phyloP scores from a whole-genome alignment of 2,329 filamentous ascomycete genomes.

The Aureobasidium sp. region DNA sequence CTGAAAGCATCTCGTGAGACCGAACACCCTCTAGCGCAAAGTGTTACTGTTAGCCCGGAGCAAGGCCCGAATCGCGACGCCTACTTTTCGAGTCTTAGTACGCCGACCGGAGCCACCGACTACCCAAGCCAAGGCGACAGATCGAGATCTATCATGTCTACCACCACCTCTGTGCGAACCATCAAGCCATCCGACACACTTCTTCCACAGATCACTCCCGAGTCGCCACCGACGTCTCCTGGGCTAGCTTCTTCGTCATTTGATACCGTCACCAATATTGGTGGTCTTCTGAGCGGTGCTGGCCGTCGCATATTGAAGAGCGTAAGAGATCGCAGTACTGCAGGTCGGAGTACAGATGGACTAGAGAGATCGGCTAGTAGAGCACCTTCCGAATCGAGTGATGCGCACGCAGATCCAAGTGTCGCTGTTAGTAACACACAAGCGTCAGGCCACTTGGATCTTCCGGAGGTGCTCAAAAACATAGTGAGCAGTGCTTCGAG shows the following conservation, averaged over 20 bases:
- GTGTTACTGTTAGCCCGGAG: constrained; percentile 63
- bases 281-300: constrained; percentile 40
- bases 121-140: constrained; percentile 31
- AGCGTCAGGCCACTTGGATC: constrained; percentile 54
- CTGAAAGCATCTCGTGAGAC: constrained; percentile 44
- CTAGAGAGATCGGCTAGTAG: constrained; percentile 60
- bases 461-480: constrained; percentile 41
- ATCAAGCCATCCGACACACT: constrained; percentile 36
- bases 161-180: constrained; percentile 38
- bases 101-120: constrained; percentile 16
- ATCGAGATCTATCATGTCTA: constrained; percentile 35
- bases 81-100: constrained; percentile 9
- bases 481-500: constrained; percentile 26
- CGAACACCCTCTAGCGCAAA: constrained; percentile 70
- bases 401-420: constrained; percentile 59
- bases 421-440: constrained; percentile 56
- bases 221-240: constrained; percentile 36
- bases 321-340: constrained; percentile 35
- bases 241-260: constrained; percentile 40
- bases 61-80: constrained; percentile 15
- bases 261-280: constrained; percentile 36
- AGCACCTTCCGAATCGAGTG: constrained; percentile 49
- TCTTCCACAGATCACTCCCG: constrained; percentile 20
- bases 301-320: constrained; percentile 42
- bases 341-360: constrained; percentile 40